Evolutionary conservation across 108 stramenopile species (phyloP), one percentile per base, ranked within the genome.

Genomic region (Asterionellopsis glacialis): DNA sequence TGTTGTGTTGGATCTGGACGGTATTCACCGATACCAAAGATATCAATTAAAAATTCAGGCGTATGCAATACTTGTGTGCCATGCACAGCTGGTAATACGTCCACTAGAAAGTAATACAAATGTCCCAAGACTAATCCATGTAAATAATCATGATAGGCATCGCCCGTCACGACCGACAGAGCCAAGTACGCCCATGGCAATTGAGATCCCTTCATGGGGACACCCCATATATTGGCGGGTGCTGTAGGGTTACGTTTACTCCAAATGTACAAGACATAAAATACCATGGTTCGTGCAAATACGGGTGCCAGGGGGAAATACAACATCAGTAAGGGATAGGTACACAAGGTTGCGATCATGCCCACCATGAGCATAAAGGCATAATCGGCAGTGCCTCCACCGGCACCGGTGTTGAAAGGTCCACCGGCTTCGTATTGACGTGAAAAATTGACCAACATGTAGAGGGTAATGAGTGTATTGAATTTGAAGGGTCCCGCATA

Each of bases 381-480:
- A 48, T 76, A 79, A 41, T 80, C 79, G 5, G 79, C 74, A 7
- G 70, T 64, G 12, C 75, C 75, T 23, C 72, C 75, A 42, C 88
- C 88, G 0, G 80, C 94, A 15, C 94, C 94, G 14, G 91, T 95
- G 68, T 95, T 93, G 82, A 85, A 90, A 9, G 91, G 88, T 45
- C 77, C 80, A 18, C 83, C 86, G 50, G 54, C 48, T 59, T 93
- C 91, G 69, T 93, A 90, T 61, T 81, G 62, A 55, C 84, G 71
- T 41, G 75, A 77, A 57, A 84, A 90, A 24, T 63, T 68, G 9
- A 79, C 69, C 51, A 88, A 45, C 85, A 87, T 79, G 54, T 84
- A 88, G 9, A 79, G 50, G n/a, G 73, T 62, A 56, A 93, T 84
- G 43, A 93, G 56, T 19, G 86, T 90, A 39, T 69, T 64, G 61